Percentiles rank a stretch among this genome's conserved stretches.
These are phyloP conservation scores for Cruciata laevipes DNA, from an alignment of 257 asterid genomes.

Conservation along the genomic window DNA sequence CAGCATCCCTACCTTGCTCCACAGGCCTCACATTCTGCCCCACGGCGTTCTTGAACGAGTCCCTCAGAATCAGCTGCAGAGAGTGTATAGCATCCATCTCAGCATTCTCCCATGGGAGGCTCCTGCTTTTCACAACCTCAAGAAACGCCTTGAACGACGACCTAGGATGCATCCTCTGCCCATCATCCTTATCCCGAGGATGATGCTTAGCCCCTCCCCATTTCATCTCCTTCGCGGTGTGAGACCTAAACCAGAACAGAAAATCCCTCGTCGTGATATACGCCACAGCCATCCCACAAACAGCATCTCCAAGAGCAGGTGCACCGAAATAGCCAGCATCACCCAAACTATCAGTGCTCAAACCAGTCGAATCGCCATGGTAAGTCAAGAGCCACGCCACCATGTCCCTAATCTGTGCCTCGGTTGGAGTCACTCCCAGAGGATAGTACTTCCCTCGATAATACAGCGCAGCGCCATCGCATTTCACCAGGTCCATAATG, in stretches of 20 bases:
- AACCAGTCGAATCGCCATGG: slow-evolving; percentile 76
- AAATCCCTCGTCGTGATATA: slow-evolving; percentile 55
- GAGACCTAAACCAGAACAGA: slow-evolving; percentile 85
- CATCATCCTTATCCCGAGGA: slow-evolving; percentile 74
- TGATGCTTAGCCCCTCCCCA: slow-evolving; percentile 97
- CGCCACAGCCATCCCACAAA: slow-evolving; percentile 90
- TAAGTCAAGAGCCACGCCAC: slow-evolving; percentile 54
- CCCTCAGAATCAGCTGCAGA: slow-evolving; percentile 73
- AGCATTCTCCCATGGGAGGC: slow-evolving; percentile 88
- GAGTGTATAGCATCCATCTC: slow-evolving; percentile 94
- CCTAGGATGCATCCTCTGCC: slow-evolving; percentile 85
- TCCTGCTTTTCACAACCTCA: slow-evolving; percentile 82
- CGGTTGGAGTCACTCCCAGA: slow-evolving; percentile 63
- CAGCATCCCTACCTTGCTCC: slow-evolving; percentile 33
- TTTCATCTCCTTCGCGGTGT: slow-evolving; percentile 70
- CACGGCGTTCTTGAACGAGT: slow-evolving; percentile 52
- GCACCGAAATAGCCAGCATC: slow-evolving; percentile 82
- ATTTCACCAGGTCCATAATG: slow-evolving; percentile 74
- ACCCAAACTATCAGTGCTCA: slow-evolving; percentile 79
- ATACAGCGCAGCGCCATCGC: slow-evolving; percentile 79
- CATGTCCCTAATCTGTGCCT: slow-evolving; percentile 63
- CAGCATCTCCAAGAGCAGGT: slow-evolving; percentile 60
- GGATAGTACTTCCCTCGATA: slow-evolving; percentile 59
- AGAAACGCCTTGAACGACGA: slow-evolving; percentile 84
- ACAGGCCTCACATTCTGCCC: slow-evolving; percentile 47